Evolutionary conservation across 2,329 filamentous ascomycete species (phyloP).

Genomic region (Nemania sp.): DNA sequence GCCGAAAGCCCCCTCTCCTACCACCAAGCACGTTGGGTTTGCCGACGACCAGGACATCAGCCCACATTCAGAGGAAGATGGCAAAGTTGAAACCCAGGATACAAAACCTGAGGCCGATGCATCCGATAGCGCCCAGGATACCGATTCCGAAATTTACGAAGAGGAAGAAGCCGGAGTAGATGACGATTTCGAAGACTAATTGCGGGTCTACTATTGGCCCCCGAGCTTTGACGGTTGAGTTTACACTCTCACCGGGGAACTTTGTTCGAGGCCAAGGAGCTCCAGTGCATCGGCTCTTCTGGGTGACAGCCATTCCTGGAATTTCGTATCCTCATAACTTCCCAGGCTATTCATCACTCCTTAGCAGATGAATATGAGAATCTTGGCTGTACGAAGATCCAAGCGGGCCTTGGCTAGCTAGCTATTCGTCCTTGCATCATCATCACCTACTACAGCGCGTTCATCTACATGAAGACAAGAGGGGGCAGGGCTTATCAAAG

Average conservation of each 20-base stretch:
- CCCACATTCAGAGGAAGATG: conserved; percentile 34
- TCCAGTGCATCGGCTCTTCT: too few relatives aligned
- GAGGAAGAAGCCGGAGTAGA: conserved; percentile 41
- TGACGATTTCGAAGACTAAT: conserved; percentile 37
- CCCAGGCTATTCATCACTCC: too few relatives aligned
- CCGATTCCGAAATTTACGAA: conserved; percentile 41
- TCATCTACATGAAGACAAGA: neutral
- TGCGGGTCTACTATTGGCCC: neutral
- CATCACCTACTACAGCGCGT: neutral
- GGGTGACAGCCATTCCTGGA: neutral
- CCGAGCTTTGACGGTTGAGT: neutral
- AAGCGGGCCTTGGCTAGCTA: neutral
- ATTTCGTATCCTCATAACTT: too few relatives aligned
- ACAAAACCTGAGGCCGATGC: conserved; percentile 11
- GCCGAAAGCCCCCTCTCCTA: conserved; percentile 44
- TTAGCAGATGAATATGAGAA: neutral
- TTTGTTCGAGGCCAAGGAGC: too few relatives aligned
- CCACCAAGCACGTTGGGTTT: conserved; percentile 65
- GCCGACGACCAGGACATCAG: conserved; percentile 52
- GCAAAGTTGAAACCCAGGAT: conserved; percentile 27
- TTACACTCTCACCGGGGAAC: neutral
- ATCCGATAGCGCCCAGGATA: conserved; percentile 30
- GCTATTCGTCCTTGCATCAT: neutral
- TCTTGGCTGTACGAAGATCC: neutral
- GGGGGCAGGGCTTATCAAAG: neutral